Percentiles rank a stretch among this genome's conserved stretches.
phyloP scores from a whole-genome alignment of 768 basidiomycete genomes.

The Mycena chlorophos region DNA sequence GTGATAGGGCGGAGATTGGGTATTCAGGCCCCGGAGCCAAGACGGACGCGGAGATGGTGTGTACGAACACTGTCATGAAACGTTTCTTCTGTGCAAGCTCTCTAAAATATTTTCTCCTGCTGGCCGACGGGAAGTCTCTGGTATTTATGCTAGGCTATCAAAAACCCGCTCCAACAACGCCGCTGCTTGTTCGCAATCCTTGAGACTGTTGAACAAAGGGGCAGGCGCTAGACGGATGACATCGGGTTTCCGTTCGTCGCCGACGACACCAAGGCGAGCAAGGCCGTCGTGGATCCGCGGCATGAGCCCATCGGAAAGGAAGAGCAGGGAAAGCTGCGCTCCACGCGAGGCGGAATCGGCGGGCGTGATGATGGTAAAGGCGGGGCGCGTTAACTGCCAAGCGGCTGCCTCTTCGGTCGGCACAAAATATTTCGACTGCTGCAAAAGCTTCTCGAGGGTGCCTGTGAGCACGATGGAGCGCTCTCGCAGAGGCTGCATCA shows the following conservation, averaged over 20 bases:
- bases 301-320: constrained; percentile 75
- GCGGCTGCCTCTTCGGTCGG: constrained; percentile 35
- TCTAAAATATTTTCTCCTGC: too few relatives aligned
- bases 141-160: constrained; percentile 23
- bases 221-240: constrained; percentile 88
- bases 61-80: too few relatives aligned
- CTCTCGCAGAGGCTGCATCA: constrained; percentile 65
- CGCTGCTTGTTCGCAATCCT: constrained; percentile 75
- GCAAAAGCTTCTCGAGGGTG: constrained; percentile 65
- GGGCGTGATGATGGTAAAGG: constrained; percentile 95
- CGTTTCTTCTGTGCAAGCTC: too few relatives aligned
- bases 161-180: constrained; percentile 63
- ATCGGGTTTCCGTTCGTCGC: constrained; percentile 89
- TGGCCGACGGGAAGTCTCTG: too few relatives aligned
- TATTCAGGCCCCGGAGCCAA: too few relatives aligned
- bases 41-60: too few relatives aligned
- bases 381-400: constrained; percentile 31
- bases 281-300: constrained; percentile 61
- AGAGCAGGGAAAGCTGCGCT: constrained; percentile 84
- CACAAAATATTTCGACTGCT: constrained; percentile 63
- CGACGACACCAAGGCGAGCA: constrained; percentile 73
- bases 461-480: constrained; percentile 73
- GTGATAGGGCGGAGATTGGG: background rate
- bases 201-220: constrained; percentile 82
- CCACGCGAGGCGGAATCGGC: constrained; percentile 65